Base-by-base conservation (phyloP, 768 basidiomycete species). In the Termitomyces sp. region DNA sequence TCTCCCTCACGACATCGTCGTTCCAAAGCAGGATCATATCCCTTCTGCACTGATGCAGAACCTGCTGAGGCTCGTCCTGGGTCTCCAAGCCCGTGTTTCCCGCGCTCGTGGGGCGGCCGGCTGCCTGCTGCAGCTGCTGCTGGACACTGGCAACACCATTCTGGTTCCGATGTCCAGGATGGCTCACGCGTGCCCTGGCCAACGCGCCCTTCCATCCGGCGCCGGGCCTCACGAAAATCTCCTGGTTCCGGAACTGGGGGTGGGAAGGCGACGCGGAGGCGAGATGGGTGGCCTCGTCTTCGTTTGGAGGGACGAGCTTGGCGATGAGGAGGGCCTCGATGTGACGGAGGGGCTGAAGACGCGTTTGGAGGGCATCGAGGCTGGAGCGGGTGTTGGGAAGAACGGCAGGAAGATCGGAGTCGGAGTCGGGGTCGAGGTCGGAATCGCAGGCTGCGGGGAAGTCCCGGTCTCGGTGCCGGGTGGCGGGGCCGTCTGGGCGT, bases 1-100 rank as follows among this genome's bases (percentile, higher is more conserved):
- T 69, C 28, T 77, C 76, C 52, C 77, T 72, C n/a, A 91, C 75
- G 7, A 73, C 71, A 0, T 79, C 75, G 61, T 91, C 88, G 45
- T 73, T 67, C 89, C 89, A 91, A 1, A 91, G 75, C 44, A 74
- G 71, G 35, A 80, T 76, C 79, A 91, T 86, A 57, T 89, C 89
- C 34, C 74, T 77, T 12, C 76, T 68, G 63, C 84, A 85, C 16
- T 81, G 77, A 61, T 84, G 66, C 12, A 89, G 67, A 11, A 88
- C 75, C 17, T 82, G 74, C 46, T 84, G 83, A 0, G 84, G 76
- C 60, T 87, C 88, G 54, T 83, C 79, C 16, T 73, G 72, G 12
- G 79, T 78, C 59, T 79, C 77, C 41, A 77, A 56, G 0, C 76
- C 77, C 2, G 74, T 76, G 48, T 73, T 77, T 5, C 77, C 77